Evolutionary conservation across 2,329 filamentous ascomycete species (phyloP).

Genomic region (Alternaria metachromatica): DNA sequence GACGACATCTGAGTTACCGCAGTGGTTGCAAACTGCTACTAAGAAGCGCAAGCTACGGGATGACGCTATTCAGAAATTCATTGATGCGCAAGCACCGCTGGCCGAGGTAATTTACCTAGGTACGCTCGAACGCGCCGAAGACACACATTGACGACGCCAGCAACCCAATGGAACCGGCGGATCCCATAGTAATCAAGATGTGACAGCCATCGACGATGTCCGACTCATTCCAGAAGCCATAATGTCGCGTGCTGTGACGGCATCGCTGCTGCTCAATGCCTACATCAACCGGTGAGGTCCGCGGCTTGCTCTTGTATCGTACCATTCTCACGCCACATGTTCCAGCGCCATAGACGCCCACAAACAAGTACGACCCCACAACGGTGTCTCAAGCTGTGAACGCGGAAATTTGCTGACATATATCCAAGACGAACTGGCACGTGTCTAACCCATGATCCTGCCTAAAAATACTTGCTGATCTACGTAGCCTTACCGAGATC

Average conservation of each 20-base stretch:
- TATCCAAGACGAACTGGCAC: slow-evolving; percentile 49
- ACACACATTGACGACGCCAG: slow-evolving; percentile 20
- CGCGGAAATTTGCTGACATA: slow-evolving; percentile 36
- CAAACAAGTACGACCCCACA: slow-evolving; percentile 29
- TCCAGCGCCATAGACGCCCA: slow-evolving; percentile 41
- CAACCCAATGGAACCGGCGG: slow-evolving; percentile 17
- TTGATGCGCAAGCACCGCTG: slow-evolving; percentile 9
- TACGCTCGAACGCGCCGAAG: not conserved
- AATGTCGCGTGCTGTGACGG: slow-evolving; percentile 36
- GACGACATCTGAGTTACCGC: slow-evolving; percentile 17
- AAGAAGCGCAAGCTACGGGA: slow-evolving; percentile 36
- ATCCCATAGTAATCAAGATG: slow-evolving; percentile 2
- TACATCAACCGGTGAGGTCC: slow-evolving; percentile 40
- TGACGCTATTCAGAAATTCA: slow-evolving; percentile 32
- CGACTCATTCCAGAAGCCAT: slow-evolving; percentile 31
- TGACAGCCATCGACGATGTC: slow-evolving; percentile 25
- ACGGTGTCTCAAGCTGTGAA: not conserved
- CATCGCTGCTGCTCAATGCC: slow-evolving; percentile 35
- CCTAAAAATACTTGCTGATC: slow-evolving; percentile 53
- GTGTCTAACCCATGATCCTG: slow-evolving; percentile 54
- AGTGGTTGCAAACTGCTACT: slow-evolving; percentile 36
- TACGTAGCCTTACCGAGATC: slow-evolving; percentile 54
- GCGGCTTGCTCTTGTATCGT: slow-evolving; percentile 21
- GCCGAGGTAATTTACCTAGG: slow-evolving; percentile 4
- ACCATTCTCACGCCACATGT: slow-evolving; percentile 45